Percentiles rank a stretch among this genome's conserved stretches.
Evolutionary conservation across 225 moss, liverwort and hornwort species (phyloP).

Genomic region (Marchantia polymorpha): DNA sequence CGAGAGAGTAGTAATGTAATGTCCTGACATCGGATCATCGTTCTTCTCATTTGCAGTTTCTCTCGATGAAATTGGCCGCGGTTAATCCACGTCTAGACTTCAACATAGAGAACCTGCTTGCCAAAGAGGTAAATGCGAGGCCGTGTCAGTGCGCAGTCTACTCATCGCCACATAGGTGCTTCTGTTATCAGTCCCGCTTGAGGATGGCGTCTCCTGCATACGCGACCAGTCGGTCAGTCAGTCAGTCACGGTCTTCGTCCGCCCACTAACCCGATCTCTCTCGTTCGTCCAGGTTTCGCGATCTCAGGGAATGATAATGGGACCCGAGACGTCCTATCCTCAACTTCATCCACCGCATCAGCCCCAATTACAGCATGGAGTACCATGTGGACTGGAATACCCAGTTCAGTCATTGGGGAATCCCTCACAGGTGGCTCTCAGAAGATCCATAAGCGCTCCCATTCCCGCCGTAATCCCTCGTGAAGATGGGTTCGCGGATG

Average conservation of each 20-base stretch:
- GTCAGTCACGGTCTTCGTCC: too few relatives aligned
- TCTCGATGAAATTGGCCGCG: slow-evolving; percentile 66
- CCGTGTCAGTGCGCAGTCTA: background rate
- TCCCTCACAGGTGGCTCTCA: slow-evolving; percentile 14
- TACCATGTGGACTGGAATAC: slow-evolving; percentile 28
- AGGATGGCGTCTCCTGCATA: too few relatives aligned
- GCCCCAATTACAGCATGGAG: slow-evolving; percentile 26
- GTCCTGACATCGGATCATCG: background rate
- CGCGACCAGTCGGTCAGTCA: too few relatives aligned
- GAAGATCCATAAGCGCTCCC: slow-evolving; percentile 25
- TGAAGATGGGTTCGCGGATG: slow-evolving; percentile 21
- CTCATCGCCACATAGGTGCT: too few relatives aligned
- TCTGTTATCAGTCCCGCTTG: too few relatives aligned
- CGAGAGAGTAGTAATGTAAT: background rate
- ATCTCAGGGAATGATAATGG: slow-evolving; percentile 17
- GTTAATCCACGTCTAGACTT: slow-evolving; percentile 59
- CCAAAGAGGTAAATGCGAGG: slow-evolving; percentile 51
- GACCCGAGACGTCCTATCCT: slow-evolving; percentile 22
- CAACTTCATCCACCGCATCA: slow-evolving; percentile 28
- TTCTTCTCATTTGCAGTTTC: slow-evolving; percentile 37
- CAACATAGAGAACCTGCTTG: slow-evolving; percentile 50
- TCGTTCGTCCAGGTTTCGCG: slow-evolving; percentile 17
- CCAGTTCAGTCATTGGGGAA: slow-evolving; percentile 25
- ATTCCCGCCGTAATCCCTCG: slow-evolving; percentile 1
- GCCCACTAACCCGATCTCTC: background rate